Conservation (phyloP, 768 basidiomycete species). For the Hemileccinum impolitum region DNA sequence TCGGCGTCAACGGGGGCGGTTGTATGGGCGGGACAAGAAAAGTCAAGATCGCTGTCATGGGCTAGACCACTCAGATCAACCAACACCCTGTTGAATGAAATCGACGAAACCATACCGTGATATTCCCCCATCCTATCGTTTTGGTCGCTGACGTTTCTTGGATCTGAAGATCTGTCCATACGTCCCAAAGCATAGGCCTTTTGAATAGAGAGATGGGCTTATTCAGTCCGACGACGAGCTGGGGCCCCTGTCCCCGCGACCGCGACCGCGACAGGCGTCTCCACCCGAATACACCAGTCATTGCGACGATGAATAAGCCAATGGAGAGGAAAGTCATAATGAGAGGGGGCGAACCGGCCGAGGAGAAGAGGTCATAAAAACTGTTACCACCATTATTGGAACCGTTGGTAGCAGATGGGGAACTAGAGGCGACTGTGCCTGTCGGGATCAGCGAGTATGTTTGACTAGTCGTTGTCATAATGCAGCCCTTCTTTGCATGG, state of each 20-base stretch:
- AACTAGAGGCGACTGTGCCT: neutral
- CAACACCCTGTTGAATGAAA: neutral
- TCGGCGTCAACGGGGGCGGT: no score
- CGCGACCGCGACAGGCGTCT: slow-evolving; percentile 30
- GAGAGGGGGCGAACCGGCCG: slow-evolving; percentile 46
- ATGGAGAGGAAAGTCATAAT: slow-evolving; percentile 61
- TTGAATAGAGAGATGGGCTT: slow-evolving; percentile 14
- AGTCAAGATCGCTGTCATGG: slow-evolving; percentile 21
- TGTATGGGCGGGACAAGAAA: neutral
- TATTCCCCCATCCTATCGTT: slow-evolving; percentile 34
- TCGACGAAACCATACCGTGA: slow-evolving; percentile 35
- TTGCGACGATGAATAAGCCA: slow-evolving; percentile 48
- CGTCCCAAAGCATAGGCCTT: slow-evolving; percentile 46
- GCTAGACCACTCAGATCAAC: slow-evolving; percentile 9
- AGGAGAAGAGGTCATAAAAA: slow-evolving; percentile 22
- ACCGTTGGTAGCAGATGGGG: slow-evolving; percentile 1
- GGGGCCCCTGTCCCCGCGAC: slow-evolving; percentile 14
- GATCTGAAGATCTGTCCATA: slow-evolving; percentile 26
- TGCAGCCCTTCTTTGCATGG: slow-evolving; percentile 13
- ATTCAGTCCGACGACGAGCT: neutral
- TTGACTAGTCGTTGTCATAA: slow-evolving; percentile 16
- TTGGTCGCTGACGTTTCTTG: neutral
- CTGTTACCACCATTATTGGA: neutral
- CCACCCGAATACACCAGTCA: slow-evolving; percentile 50
- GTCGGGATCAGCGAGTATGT: slow-evolving; percentile 3